Evolutionary conservation across 192 early-diverging fungal species (phyloP).

Genomic region (Backusella macrospora): DNA sequence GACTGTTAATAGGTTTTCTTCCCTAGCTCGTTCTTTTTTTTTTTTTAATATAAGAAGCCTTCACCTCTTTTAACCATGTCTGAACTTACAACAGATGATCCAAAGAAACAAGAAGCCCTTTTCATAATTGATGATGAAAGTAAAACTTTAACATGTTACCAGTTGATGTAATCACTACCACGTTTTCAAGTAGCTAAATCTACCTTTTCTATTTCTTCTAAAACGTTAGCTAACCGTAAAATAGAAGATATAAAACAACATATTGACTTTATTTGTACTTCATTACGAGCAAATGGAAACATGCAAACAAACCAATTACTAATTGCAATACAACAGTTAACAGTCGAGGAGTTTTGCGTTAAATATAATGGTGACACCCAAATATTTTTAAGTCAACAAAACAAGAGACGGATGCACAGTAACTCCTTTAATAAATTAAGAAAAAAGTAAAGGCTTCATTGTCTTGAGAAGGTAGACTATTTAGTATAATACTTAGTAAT

Average conservation of each 20-base stretch:
- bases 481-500: too few relatives aligned
- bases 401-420: neutral
- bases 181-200: neutral
- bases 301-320: conserved; percentile 23
- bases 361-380: conserved; percentile 7
- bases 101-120: neutral
- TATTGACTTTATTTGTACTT: conserved; percentile 21
- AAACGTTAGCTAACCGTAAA: conserved; percentile 4
- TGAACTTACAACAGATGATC: neutral
- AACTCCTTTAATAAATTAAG: neutral
- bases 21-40: too few relatives aligned
- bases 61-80: neutral
- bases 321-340: neutral
- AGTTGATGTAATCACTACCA: neutral
- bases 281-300: conserved; percentile 19
- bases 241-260: conserved; percentile 16
- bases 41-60: too few relatives aligned
- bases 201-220: neutral
- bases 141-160: neutral
- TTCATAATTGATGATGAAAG: conserved; percentile 6
- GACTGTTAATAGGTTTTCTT: too few relatives aligned
- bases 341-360: conserved; percentile 19
- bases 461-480: too few relatives aligned
- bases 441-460: conserved; percentile 2
- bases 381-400: conserved; percentile 14